Conservation (phyloP, 2,329 filamentous ascomycete genomes). For the Ophiostoma ips region DNA sequence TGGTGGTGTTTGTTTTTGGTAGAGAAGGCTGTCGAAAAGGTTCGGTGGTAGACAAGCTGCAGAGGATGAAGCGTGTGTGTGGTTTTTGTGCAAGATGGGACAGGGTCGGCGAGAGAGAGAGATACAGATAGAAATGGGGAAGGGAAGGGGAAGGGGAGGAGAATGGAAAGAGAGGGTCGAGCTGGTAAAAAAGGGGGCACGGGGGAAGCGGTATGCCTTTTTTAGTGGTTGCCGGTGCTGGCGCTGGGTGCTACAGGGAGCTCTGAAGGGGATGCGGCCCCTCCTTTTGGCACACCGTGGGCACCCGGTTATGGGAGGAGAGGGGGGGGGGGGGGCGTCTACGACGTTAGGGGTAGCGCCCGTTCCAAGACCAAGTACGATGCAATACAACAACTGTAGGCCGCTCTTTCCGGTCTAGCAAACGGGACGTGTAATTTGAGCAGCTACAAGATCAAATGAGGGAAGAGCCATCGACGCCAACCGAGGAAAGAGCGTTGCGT, state of each 20-base stretch:
- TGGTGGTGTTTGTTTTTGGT: neutral
- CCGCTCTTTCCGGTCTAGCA: no score
- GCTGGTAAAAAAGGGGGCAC: constrained; percentile 2
- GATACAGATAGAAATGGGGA: neutral
- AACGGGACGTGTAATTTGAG: no score
- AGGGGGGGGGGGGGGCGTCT: no score
- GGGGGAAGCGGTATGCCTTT: neutral
- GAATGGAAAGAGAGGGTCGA: neutral
- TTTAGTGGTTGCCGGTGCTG: no score
- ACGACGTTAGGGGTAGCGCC: no score
- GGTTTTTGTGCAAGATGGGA: neutral
- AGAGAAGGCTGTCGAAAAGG: neutral
- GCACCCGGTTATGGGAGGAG: no score
- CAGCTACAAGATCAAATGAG: no score
- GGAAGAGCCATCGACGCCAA: no score
- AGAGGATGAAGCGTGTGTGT: neutral
- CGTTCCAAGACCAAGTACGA: no score
- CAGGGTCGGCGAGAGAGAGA: neutral
- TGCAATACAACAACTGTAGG: no score
- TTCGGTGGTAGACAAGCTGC: neutral
- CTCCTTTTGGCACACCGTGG: constrained; percentile 10
- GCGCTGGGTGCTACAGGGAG: no score
- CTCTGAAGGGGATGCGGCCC: constrained; percentile 1
- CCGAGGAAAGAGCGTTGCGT: no score
- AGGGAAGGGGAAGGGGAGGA: neutral